Evolutionary conservation across 768 basidiomycete species (phyloP), one percentile per base, ranked within the genome.

Genomic region (Trametes meyenii): DNA sequence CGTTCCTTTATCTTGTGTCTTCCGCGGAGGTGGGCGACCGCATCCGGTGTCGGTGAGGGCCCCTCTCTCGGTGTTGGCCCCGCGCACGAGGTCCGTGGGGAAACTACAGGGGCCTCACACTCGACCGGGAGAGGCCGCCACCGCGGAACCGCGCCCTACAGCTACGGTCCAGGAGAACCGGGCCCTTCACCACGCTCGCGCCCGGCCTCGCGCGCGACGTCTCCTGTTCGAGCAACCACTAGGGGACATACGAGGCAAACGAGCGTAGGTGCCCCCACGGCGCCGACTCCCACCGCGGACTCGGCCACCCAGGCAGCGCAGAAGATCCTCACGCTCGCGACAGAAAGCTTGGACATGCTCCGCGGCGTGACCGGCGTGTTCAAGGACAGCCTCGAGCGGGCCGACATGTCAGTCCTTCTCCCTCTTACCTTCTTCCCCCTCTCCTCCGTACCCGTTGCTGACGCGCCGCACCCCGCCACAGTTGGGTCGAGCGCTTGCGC

Each of bases 301-400:
- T 77, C 85, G 6, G 91, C 90, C 2, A 80, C 84, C 23, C 80
- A 85, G 16, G 89, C 93, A 29, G 91, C 94, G 11, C 89, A 92
- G 71, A 78, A 89, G 52, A 87, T 96, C 19, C 72, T 96, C 66
- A 85, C 87, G 8, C 84, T 96, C 10, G 93, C 94, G 13, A 90
- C 89, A 14, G 95, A 96, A 77, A 94, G 93, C 70, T 70, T 96
- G 73, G 94, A 96, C 70, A 96, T 95, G 92, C 86, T 96, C 81
- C 80, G 88, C 29, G 86, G 90, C 29, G 92, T 95, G 29, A 92
- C 92, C n/a, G 82, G 84, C 4, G 92, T 96, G 23, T 89, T 96
- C 62, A 89, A 87, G 68, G 94, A 95, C 62, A 91, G 87, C 63
- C 77, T 96, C 73, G 93, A 95, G 71, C 80, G 88, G 56, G 94